Percentiles rank a stretch among this genome's conserved stretches.
Conservation (phyloP, 306 rosid genomes). For the Prunus mira region DNA sequence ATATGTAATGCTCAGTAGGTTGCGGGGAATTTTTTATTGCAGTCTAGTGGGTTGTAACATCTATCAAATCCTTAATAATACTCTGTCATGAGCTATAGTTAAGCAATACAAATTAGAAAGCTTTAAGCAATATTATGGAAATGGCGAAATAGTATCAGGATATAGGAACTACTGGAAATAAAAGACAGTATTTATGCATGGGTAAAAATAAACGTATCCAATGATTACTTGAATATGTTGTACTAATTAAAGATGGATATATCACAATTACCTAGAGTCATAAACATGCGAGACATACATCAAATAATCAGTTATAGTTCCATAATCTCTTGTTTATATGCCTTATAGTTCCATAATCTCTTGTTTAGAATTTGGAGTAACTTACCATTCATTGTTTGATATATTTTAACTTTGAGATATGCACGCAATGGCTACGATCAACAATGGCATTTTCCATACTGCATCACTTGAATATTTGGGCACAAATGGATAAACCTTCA, state of each 20-base stretch:
- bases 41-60: background rate
- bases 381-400: background rate
- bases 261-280: background rate
- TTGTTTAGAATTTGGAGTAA: background rate
- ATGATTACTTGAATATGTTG: background rate
- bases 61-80: background rate
- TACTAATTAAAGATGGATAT: background rate
- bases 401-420: background rate
- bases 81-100: background rate
- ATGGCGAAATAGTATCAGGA: background rate
- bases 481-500: background rate
- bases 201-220: background rate
- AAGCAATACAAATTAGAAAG: no score
- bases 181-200: background rate
- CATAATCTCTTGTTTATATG: background rate
- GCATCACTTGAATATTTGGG: constrained; percentile 2
- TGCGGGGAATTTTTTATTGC: background rate
- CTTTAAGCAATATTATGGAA: background rate
- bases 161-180: background rate
- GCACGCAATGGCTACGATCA: background rate
- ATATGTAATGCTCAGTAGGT: background rate
- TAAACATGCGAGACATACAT: background rate
- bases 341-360: background rate
- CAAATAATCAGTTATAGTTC: background rate
- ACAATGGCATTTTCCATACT: background rate